Percentiles rank a stretch among this genome's conserved stretches.
phyloP scores from a whole-genome alignment of 2,329 filamentous ascomycete species.

The Xylaria digitata region DNA sequence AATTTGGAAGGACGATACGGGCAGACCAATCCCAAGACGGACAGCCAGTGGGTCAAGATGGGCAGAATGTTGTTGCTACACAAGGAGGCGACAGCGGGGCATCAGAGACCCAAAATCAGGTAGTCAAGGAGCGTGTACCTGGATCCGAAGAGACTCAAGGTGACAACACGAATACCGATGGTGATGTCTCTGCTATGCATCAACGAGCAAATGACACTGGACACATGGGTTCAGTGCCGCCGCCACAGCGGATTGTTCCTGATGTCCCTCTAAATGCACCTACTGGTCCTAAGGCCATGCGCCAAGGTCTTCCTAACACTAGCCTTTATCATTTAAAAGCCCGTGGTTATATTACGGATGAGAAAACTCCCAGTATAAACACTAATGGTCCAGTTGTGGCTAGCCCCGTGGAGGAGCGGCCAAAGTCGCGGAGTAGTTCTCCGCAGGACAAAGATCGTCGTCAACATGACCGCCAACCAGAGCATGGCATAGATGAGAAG shows the following conservation, averaged over 20 bases:
- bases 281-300: conserved; percentile 93
- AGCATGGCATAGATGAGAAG: conserved; percentile 48
- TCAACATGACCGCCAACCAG: conserved; percentile 53
- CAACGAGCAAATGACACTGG: conserved; percentile 45
- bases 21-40: conserved; percentile 43
- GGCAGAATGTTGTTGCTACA: conserved; percentile 40
- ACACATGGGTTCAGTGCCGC: conserved; percentile 40
- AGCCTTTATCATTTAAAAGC: conserved; percentile 75
- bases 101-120: conserved; percentile 45
- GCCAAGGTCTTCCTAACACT: conserved; percentile 86
- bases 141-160: conserved; percentile 44
- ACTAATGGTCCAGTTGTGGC: conserved; percentile 49
- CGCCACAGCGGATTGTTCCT: conserved; percentile 45
- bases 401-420: conserved; percentile 51
- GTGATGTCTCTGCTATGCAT: conserved; percentile 52
- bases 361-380: conserved; percentile 50
- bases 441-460: conserved; percentile 52
- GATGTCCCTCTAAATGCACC: conserved; percentile 77
- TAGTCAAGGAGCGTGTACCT: conserved; percentile 45
- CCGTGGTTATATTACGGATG: conserved; percentile 59
- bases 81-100: conserved; percentile 41
- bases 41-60: conserved; percentile 44
- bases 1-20: conserved; percentile 54
- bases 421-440: conserved; percentile 62
- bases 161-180: conserved; percentile 48